Evolutionary conservation across 371 early-diverging fungal genomes (phyloP).

Genomic region (Dichotomocladium elegans): DNA sequence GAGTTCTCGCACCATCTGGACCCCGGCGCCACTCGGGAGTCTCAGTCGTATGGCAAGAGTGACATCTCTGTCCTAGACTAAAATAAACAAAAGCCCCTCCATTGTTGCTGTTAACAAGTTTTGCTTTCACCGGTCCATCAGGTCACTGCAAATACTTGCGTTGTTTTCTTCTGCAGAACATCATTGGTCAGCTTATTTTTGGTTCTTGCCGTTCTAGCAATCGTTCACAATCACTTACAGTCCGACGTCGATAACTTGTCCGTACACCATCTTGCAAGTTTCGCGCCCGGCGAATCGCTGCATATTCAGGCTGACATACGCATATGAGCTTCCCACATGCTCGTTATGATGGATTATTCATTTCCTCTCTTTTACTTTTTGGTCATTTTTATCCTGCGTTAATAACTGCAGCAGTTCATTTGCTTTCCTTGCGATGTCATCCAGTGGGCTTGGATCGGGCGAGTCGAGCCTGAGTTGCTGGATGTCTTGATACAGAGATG

Average conservation of each 20-base stretch:
- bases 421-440: conserved; percentile 5
- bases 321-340: neutral
- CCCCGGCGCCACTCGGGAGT: conserved; percentile 75
- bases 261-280: conserved; percentile 22
- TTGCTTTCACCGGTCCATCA: neutral
- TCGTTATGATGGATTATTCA: neutral
- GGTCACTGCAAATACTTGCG: conserved; percentile 1
- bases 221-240: conserved; percentile 12
- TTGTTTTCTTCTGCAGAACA: conserved; percentile 23
- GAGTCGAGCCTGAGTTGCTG: conserved; percentile 3
- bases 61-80: conserved; percentile 44
- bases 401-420: conserved; percentile 5
- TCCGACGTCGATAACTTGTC: conserved; percentile 34
- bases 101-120: neutral
- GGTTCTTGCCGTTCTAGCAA: neutral
- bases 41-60: conserved; percentile 57
- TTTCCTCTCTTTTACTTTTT: neutral
- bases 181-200: neutral
- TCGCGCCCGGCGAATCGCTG: conserved; percentile 34
- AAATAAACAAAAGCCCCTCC: neutral
- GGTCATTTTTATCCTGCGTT: neutral
- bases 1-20: conserved; percentile 62
- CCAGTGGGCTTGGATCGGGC: neutral
- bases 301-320: conserved; percentile 18
- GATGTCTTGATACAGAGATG: conserved; percentile 12